phyloP scores from a whole-genome alignment of 306 rosid species.

The Lathyrus oleraceus region DNA sequence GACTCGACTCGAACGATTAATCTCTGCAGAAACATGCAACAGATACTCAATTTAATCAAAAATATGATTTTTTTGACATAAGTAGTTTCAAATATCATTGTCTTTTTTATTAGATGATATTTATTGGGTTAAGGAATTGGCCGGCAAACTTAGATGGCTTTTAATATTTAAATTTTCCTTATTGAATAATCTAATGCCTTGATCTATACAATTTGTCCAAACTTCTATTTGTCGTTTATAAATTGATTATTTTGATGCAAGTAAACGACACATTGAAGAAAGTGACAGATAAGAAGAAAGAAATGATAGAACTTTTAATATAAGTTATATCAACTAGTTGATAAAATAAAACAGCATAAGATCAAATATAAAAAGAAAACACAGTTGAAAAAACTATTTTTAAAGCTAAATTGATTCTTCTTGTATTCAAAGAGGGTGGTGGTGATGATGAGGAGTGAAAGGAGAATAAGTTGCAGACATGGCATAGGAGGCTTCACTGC shows the following conservation, averaged over 20 bases:
- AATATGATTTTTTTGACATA: too few relatives aligned
- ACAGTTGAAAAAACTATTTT: slow-evolving; percentile 1
- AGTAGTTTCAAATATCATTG: too few relatives aligned
- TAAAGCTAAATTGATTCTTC: not conserved
- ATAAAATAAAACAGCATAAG: slow-evolving; percentile 28
- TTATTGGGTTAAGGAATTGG: not conserved
- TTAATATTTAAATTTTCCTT: not conserved
- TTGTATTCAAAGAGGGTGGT: slow-evolving; percentile 48
- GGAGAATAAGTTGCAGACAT: slow-evolving; percentile 51
- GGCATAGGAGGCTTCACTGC: slow-evolving; percentile 43
- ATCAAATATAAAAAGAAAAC: slow-evolving; percentile 5
- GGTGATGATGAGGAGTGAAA: slow-evolving; percentile 49
- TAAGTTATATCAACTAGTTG: slow-evolving; percentile 23
- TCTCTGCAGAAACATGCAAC: too few relatives aligned
- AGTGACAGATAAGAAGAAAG: not conserved
- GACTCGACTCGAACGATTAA: too few relatives aligned
- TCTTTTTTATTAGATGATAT: not conserved
- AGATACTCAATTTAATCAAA: too few relatives aligned
- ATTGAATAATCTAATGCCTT: not conserved
- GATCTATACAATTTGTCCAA: slow-evolving; percentile 14
- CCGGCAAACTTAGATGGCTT: slow-evolving; percentile 5
- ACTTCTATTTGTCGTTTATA: slow-evolving; percentile 15
- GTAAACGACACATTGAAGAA: slow-evolving; percentile 10
- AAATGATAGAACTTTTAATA: not conserved
- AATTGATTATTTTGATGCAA: slow-evolving; percentile 9